These are phyloP conservation scores for Globisporangium ultimum DNA, from an alignment of 352 stramenopile genomes.

Conservation along the genomic window DNA sequence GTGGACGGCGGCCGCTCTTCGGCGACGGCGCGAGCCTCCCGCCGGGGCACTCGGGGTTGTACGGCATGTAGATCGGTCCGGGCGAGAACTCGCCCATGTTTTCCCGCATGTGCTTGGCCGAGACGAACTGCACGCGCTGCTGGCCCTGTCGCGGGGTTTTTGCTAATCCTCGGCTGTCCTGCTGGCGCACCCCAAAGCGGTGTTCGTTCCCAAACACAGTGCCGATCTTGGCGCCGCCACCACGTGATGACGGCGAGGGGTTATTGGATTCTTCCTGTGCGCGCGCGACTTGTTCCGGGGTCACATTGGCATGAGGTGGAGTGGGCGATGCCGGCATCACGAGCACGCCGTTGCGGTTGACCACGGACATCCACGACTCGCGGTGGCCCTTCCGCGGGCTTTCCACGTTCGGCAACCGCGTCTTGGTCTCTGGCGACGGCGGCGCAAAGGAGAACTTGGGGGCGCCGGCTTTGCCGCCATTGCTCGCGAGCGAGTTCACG, in stretches of 20 bases:
- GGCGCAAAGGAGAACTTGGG: slow-evolving; percentile 68
- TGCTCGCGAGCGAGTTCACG: slow-evolving; percentile 47
- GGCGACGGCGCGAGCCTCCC: slow-evolving; percentile 61
- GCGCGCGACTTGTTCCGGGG: slow-evolving; percentile 11
- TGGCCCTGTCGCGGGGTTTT: slow-evolving; percentile 34
- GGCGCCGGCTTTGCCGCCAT: slow-evolving; percentile 46
- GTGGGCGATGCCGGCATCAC: slow-evolving; percentile 56
- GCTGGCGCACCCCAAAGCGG: slow-evolving; percentile 61
- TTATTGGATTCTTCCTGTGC: slow-evolving; percentile 24
- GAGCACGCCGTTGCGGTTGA: slow-evolving; percentile 80
- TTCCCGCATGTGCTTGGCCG: slow-evolving; percentile 66
- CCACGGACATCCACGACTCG: slow-evolving; percentile 78
- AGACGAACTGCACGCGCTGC: slow-evolving; percentile 74
- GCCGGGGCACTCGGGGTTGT: slow-evolving; percentile 65
- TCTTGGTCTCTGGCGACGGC: slow-evolving; percentile 47
- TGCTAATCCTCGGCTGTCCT: slow-evolving; percentile 9
- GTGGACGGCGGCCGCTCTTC: slow-evolving; percentile 24
- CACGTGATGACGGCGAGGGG: slow-evolving; percentile 1
- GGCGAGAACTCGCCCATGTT: slow-evolving; percentile 88
- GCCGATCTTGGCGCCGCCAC: slow-evolving; percentile 22
- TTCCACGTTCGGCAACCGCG: slow-evolving; percentile 46
- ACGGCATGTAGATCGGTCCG: slow-evolving; percentile 74
- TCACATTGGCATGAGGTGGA: slow-evolving; percentile 12
- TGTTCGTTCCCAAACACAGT: slow-evolving; percentile 74
- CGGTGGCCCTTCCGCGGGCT: slow-evolving; percentile 54